phyloP scores from a whole-genome alignment of 306 rosid species.

The Cicer judaicum region DNA sequence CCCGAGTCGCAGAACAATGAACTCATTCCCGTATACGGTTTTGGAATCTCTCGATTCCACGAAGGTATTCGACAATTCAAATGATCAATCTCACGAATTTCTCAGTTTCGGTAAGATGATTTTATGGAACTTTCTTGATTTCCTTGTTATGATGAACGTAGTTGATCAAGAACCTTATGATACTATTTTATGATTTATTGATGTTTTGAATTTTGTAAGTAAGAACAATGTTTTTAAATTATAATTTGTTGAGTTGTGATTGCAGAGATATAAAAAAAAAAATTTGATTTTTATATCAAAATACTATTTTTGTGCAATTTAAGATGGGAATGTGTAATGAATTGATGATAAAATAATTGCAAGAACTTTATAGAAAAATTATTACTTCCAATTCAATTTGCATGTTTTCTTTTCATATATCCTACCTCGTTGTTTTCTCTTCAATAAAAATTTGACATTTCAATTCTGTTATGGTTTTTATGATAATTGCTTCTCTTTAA shows the following conservation, averaged over 20 bases:
- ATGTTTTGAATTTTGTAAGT: not conserved
- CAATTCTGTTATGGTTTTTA: slow-evolving; percentile 4
- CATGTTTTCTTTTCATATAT: not conserved
- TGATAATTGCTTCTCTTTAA: not conserved
- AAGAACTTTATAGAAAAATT: too few species aligned
- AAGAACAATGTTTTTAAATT: not conserved
- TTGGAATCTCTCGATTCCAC: not conserved
- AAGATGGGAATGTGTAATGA: too few species aligned
- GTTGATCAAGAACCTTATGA: too few species aligned
- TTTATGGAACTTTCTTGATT: not conserved
- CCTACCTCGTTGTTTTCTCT: not conserved
- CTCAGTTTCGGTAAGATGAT: not conserved
- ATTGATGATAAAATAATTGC: too few species aligned
- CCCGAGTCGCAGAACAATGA: not conserved
- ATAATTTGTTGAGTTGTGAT: not conserved
- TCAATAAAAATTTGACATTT: not conserved
- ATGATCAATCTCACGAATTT: not conserved
- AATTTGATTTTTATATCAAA: too few species aligned
- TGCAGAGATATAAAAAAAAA: too few species aligned
- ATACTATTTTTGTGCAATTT: too few species aligned
- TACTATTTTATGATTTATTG: not conserved
- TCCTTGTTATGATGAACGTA: too few species aligned
- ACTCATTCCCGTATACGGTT: not conserved
- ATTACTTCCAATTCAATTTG: too few species aligned
- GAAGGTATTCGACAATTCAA: not conserved